Evolutionary conservation across 83 land plant species (phyloP).

Genomic region (Thuja plicata): DNA sequence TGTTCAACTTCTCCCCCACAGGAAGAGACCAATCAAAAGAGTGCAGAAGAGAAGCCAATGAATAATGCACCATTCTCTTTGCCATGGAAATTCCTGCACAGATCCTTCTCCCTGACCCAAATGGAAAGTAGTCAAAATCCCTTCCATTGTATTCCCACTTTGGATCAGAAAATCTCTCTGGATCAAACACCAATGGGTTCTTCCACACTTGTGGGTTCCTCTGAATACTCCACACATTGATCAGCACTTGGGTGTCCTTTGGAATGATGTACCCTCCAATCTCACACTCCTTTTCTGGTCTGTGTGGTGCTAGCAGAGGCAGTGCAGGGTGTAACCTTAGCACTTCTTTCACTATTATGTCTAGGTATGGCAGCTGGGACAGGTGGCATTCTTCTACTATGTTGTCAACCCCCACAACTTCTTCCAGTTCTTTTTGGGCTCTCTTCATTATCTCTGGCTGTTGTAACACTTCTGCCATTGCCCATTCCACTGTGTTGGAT

Average conservation of each 20-base stretch:
- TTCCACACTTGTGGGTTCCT: conserved; percentile 14
- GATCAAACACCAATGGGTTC: not conserved
- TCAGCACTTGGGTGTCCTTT: not conserved
- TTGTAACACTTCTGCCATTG: conserved; percentile 2
- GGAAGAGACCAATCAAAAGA: conserved; percentile 41
- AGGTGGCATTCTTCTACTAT: not conserved
- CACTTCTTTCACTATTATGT: not conserved
- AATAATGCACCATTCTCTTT: conserved; percentile 26
- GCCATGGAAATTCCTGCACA: conserved; percentile 49
- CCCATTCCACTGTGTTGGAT: not conserved
- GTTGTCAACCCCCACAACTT: conserved; percentile 6
- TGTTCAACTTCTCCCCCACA: conserved; percentile 15
- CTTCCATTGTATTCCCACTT: not conserved
- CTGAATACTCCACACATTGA: conserved; percentile 7
- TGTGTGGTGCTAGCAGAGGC: not conserved
- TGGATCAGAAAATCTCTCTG: conserved; percentile 2
- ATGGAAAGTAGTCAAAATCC: conserved; percentile 11
- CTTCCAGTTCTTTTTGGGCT: conserved; percentile 7
- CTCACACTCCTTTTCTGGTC: not conserved
- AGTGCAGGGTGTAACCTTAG: not conserved
- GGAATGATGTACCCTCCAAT: not conserved
- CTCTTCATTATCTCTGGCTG: not conserved
- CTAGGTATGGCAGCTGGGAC: not conserved
- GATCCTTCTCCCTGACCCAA: conserved; percentile 53
- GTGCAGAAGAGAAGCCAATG: conserved; percentile 39